A percentile compares a stretch with the other conserved stretches of the same genome.
Evolutionary conservation across 2,329 filamentous ascomycete species (phyloP).

Genomic region (Fusarium vanettenii): DNA sequence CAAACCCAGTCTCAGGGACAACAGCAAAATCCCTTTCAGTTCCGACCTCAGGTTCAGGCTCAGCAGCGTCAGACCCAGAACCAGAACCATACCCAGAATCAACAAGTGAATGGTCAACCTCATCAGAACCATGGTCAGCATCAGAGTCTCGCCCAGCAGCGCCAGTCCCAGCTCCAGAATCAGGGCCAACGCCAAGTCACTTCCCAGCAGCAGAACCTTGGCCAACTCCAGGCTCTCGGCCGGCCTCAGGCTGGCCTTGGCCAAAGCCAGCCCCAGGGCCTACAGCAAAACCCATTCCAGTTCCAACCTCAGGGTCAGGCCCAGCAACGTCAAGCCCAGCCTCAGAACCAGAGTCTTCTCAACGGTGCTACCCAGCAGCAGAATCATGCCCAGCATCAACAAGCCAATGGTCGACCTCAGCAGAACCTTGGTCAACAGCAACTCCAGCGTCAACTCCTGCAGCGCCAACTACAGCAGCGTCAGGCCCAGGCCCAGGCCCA

Average conservation of each 20-base stretch:
- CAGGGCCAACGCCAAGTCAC: background rate
- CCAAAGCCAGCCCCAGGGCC: background rate
- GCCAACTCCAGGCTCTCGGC: background rate
- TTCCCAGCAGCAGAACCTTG: background rate
- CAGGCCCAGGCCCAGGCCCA: background rate
- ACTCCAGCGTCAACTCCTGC: background rate
- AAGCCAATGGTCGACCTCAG: background rate
- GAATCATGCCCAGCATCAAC: background rate
- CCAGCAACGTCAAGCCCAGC: background rate
- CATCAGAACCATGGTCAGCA: background rate
- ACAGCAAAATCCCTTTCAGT: background rate
- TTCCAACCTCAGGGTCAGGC: background rate
- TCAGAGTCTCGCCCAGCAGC: background rate
- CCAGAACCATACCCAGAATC: background rate
- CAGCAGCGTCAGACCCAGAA: background rate
- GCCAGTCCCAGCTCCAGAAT: background rate
- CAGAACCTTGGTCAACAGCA: background rate
- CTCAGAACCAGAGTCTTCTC: background rate
- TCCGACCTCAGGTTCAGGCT: background rate
- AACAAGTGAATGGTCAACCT: background rate
- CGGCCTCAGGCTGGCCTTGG: background rate
- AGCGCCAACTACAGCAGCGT: background rate
- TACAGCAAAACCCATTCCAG: background rate
- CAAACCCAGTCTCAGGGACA: background rate
- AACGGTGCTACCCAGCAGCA: background rate